Base-by-base conservation (phyloP, 2,329 filamentous ascomycete species). In the Penicillium concentricum region DNA sequence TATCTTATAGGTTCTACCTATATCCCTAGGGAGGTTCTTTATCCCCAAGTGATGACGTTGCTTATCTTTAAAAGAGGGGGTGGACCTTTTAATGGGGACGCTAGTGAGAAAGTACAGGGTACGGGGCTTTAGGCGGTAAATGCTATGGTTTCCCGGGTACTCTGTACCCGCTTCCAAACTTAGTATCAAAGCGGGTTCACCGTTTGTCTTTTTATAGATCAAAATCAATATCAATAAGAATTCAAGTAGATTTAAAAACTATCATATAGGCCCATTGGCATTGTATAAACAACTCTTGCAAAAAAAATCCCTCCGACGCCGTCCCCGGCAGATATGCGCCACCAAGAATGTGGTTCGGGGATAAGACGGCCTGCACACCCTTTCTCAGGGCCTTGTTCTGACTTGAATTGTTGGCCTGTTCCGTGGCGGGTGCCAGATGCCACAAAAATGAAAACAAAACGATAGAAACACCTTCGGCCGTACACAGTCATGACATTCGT, bases 401-500 rank as follows among this genome's bases (percentile, higher is more conserved):
- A 48, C 51, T 54, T 48, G 43, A 46, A 41, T 53, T 53, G 51
- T 48, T 46, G 51, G 43, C 49, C 49, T 44, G 42, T 48, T 48
- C 16, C 12, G 35, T 45, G 35, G 49, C 51, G 34, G 48, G 43
- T 35, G 39, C 54, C 51, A 50, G 50, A 52, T 48, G 49, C 38
- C 48, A 58, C 52, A 57, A 57, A 59, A 58, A 51, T 57, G 49
- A 58, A 58, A 59, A 53, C 35, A 64, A 54, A 60, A 57, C 52
- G 57, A 53, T 37, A 59, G 62, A 51, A 61, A 64, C 54, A 62
- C 61, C 66, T 56, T 65, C 67, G 70, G 69, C 71, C 71, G 67
- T 74, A 71, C 64, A 73, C 67, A 64, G 71, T 74, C 73, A 73
- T 74, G 70, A 74, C 66, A 64, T 71, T 74, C 72, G 69, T 76